These are phyloP conservation scores for Boletus coccyginus DNA, from an alignment of 768 basidiomycete genomes.

Conservation along the genomic window DNA sequence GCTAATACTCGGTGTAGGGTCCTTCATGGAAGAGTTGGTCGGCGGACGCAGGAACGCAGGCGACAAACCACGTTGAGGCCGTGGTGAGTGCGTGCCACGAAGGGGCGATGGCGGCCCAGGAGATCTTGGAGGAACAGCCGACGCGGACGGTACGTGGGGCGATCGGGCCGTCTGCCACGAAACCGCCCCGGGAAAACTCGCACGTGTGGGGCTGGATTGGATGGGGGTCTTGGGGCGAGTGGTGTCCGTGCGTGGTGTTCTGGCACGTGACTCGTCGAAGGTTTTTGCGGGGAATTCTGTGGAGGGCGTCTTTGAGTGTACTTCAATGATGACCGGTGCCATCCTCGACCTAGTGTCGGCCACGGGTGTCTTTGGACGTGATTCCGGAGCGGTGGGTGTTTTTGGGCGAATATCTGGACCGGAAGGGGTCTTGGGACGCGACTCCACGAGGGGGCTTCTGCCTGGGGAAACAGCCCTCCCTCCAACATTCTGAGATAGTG, in stretches of 20 bases:
- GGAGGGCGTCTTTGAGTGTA: slow-evolving; percentile 19
- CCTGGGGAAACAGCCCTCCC: slow-evolving; percentile 9
- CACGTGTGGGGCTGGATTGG: slow-evolving; percentile 16
- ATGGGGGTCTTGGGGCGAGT: slow-evolving; percentile 15
- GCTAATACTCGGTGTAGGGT: slow-evolving; percentile 79
- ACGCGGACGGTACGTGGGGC: slow-evolving; percentile 29
- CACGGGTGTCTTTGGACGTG: slow-evolving; percentile 22
- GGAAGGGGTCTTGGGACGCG: slow-evolving; percentile 21
- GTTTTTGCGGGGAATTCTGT: slow-evolving; percentile 11
- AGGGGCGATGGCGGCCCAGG: slow-evolving; percentile 37
- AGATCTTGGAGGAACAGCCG: slow-evolving; percentile 24
- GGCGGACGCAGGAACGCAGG: slow-evolving; percentile 54
- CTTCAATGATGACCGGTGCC: slow-evolving; percentile 7
- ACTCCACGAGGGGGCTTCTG: slow-evolving; percentile 14
- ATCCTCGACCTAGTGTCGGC: slow-evolving; percentile 14
- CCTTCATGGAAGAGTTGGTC: slow-evolving; percentile 50
- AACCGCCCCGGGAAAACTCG: slow-evolving; percentile 13
- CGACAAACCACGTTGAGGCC: slow-evolving; percentile 43
- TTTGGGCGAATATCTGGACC: slow-evolving; percentile 19
- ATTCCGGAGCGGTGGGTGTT: slow-evolving; percentile 15
- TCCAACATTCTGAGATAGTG: slow-evolving; percentile 21
- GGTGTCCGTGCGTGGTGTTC: slow-evolving; percentile 17
- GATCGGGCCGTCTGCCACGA: slow-evolving; percentile 29
- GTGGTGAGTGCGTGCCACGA: slow-evolving; percentile 42
- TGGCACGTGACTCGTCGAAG: slow-evolving; percentile 21